Evolutionary conservation across 2,329 filamentous ascomycete species (phyloP).

Genomic region (Aspergillus sp.): DNA sequence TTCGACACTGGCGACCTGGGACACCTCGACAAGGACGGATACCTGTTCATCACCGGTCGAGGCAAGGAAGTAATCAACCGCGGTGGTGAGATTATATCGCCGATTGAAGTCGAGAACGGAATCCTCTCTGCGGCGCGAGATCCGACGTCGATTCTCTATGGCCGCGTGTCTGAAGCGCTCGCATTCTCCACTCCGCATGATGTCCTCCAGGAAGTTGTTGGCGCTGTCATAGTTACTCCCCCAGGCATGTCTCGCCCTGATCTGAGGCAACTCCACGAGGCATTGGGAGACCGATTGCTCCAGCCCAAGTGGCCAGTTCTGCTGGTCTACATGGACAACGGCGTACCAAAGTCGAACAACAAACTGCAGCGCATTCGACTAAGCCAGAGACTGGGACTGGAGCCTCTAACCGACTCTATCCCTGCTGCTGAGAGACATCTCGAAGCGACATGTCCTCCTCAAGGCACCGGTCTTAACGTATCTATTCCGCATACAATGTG

Average conservation of each 20-base stretch:
- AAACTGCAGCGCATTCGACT: constrained; percentile 58
- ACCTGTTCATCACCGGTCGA: constrained; percentile 56
- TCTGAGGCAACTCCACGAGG: constrained; percentile 49
- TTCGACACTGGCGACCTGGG: constrained; percentile 58
- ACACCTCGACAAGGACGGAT: constrained; percentile 52
- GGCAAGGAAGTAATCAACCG: constrained; percentile 60
- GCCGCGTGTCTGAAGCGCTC: constrained; percentile 50
- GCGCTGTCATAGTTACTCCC: constrained; percentile 53
- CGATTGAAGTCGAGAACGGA: constrained; percentile 60
- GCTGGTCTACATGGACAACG: constrained; percentile 56
- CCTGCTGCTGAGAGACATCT: constrained; percentile 49
- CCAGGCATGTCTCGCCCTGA: constrained; percentile 46
- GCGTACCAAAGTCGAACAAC: constrained; percentile 55
- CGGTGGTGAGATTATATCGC: constrained; percentile 60
- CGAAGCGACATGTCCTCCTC: constrained; percentile 50
- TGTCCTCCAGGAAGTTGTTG: constrained; percentile 58
- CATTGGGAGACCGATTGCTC: constrained; percentile 50
- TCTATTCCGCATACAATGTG: neutral
- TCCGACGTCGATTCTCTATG: constrained; percentile 40
- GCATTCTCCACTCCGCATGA: constrained; percentile 56
- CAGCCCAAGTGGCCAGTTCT: constrained; percentile 55
- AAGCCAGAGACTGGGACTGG: constrained; percentile 48
- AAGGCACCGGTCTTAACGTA: constrained; percentile 45
- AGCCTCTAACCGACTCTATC: constrained; percentile 47
- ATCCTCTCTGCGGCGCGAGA: constrained; percentile 50